Conservation (phyloP, 1,139 yeast genomes). For the Saccharomyces hybrid region DNA sequence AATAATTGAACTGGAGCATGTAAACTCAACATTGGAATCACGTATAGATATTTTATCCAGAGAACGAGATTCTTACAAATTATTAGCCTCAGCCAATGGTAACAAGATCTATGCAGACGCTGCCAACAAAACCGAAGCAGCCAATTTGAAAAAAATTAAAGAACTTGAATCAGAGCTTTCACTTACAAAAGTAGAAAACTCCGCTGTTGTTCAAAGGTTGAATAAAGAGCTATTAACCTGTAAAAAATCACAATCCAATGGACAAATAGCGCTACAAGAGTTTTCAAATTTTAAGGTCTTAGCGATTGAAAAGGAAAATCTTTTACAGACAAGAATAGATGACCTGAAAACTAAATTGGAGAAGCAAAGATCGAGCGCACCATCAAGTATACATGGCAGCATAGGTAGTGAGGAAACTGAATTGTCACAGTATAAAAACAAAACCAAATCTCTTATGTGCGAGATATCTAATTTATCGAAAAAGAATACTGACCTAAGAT, state of each 20-base stretch:
- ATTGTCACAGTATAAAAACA: neutral
- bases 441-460: neutral
- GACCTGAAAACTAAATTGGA: neutral
- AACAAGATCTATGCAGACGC: neutral
- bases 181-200: neutral
- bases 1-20: constrained; percentile 58
- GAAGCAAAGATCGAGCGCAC: neutral
- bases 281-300: neutral
- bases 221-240: neutral
- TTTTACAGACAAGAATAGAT: neutral
- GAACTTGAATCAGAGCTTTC: neutral
- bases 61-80: constrained; percentile 17
- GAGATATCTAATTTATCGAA: neutral
- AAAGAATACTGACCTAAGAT: neutral
- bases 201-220: neutral
- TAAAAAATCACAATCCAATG: neutral
- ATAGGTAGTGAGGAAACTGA: neutral
- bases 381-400: neutral
- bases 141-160: neutral
- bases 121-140: neutral
- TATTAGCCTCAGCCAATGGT: neutral
- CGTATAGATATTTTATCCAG: neutral
- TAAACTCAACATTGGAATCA: constrained; percentile 43
- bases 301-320: neutral
- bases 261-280: neutral